phyloP scores from a whole-genome alignment of 768 basidiomycete genomes.

The Aureoboletus auriporus region DNA sequence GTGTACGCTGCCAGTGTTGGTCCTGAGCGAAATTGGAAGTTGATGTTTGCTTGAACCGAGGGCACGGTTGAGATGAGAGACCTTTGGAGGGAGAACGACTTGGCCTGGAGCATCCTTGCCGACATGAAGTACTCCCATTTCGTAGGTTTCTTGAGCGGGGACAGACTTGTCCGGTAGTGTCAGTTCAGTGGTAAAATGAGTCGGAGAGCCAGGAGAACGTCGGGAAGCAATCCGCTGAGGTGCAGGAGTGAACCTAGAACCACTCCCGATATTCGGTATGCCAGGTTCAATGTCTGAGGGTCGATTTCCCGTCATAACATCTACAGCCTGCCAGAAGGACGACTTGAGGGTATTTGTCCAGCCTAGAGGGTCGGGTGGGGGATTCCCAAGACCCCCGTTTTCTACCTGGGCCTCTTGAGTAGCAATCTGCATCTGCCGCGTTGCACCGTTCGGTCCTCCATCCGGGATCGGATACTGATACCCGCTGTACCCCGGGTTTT shows the following conservation, averaged over 20 bases:
- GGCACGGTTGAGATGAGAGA: constrained; percentile 6
- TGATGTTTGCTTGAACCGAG: background rate
- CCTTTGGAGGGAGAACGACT: background rate
- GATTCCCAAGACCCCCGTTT: background rate
- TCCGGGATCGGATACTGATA: constrained; percentile 8
- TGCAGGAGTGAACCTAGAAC: constrained; percentile 20
- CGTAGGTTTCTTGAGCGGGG: background rate
- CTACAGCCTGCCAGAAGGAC: constrained; percentile 46
- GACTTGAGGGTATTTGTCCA: constrained; percentile 43
- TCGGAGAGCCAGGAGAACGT: constrained; percentile 6
- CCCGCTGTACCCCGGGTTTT: constrained; percentile 11
- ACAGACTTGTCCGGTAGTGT: background rate
- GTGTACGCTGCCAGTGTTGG: constrained; percentile 21
- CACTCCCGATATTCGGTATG: background rate
- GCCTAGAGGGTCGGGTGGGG: constrained; percentile 19
- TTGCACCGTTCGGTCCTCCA: background rate
- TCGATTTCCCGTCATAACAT: constrained; percentile 44
- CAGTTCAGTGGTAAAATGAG: background rate
- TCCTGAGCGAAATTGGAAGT: constrained; percentile 3
- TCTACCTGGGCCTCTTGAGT: background rate
- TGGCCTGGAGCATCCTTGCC: background rate
- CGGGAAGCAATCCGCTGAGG: constrained; percentile 16
- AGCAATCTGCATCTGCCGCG: background rate
- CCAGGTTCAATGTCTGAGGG: constrained; percentile 11
- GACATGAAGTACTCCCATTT: background rate